A percentile compares a stretch with the other conserved stretches of the same genome.
phyloP scores from a whole-genome alignment of 1,139 yeast species.

The Yamadazyma membranifaciens region DNA sequence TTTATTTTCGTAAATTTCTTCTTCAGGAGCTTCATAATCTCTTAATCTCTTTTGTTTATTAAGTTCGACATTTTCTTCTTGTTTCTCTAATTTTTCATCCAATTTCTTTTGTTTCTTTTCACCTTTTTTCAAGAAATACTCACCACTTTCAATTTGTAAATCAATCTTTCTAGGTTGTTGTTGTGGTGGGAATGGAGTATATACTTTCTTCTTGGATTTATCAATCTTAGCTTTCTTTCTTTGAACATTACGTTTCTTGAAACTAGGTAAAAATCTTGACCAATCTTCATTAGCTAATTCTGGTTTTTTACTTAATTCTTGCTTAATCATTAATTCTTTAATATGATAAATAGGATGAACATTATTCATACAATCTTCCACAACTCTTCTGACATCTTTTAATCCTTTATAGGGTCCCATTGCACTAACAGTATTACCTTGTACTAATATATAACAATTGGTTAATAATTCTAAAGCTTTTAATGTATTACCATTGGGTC shows the following conservation, averaged over 20 bases:
- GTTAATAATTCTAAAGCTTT: constrained; percentile 93
- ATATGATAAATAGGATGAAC: constrained; percentile 96
- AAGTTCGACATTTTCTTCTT: constrained; percentile 64
- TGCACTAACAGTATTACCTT: constrained; percentile 94
- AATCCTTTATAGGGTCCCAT: constrained; percentile 97
- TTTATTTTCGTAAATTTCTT: constrained; percentile 40
- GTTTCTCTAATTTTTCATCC: constrained; percentile 77
- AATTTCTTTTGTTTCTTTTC: constrained; percentile 74
- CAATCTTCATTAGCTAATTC: constrained; percentile 95
- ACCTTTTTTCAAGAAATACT: constrained; percentile 84
- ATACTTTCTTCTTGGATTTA: constrained; percentile 75
- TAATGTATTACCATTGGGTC: constrained; percentile 95
- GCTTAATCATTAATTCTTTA: constrained; percentile 95
- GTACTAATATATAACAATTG: constrained; percentile 90
- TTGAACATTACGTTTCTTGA: constrained; percentile 94
- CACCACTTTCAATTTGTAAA: constrained; percentile 97
- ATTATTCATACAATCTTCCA: constrained; percentile 96
- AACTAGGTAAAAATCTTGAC: constrained; percentile 95
- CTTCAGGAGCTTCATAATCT: constrained; percentile 85
- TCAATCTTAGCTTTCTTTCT: constrained; percentile 54
- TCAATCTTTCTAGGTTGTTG: constrained; percentile 97
- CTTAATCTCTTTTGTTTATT: constrained; percentile 71
- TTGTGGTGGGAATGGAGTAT: constrained; percentile 99
- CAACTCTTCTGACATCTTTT: constrained; percentile 88
- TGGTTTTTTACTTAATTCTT: constrained; percentile 91